phyloP scores from a whole-genome alignment of 2,329 filamentous ascomycete genomes.

The Stachybotrys chlorohalonatus region DNA sequence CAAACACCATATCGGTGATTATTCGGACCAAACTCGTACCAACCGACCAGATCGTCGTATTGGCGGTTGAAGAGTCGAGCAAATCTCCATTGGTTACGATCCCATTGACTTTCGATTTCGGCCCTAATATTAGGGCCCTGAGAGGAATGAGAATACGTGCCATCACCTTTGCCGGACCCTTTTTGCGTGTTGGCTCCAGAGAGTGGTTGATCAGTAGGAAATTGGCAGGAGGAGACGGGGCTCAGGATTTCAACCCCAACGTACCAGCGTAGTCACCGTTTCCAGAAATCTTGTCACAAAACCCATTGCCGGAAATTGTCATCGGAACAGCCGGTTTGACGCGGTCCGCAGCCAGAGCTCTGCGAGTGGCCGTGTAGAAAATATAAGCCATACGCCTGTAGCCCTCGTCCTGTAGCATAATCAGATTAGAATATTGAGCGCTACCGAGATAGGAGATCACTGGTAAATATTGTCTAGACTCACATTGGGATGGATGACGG shows the following conservation, averaged over 20 bases:
- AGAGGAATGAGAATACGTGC: conserved; percentile 16
- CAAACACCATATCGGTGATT: conserved; percentile 1
- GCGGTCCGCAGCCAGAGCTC: conserved; percentile 1
- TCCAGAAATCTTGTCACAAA: conserved; percentile 12
- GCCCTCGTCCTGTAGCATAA: not conserved
- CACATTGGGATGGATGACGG: not conserved
- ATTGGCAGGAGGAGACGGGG: no score
- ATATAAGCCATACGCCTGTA: not conserved
- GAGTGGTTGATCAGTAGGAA: no score
- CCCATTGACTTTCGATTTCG: conserved; percentile 9
- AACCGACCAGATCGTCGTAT: conserved; percentile 12
- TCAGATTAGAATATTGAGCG: not conserved
- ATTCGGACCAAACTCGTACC: conserved; percentile 4
- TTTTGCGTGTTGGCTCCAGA: conserved; percentile 12
- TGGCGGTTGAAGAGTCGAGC: conserved; percentile 7
- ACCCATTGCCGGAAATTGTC: conserved; percentile 2
- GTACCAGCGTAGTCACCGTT: conserved; percentile 10
- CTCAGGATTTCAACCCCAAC: no score
- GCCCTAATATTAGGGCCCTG: conserved; percentile 7
- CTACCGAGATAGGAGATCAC: not conserved
- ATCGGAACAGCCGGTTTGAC: not conserved
- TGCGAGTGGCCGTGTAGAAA: not conserved
- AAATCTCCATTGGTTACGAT: conserved; percentile 14
- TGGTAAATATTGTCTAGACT: not conserved
- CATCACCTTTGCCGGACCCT: conserved; percentile 18